Evolutionary conservation across 345 rosid genomes (phyloP).

Genomic region (Rubroshorea leprosula): DNA sequence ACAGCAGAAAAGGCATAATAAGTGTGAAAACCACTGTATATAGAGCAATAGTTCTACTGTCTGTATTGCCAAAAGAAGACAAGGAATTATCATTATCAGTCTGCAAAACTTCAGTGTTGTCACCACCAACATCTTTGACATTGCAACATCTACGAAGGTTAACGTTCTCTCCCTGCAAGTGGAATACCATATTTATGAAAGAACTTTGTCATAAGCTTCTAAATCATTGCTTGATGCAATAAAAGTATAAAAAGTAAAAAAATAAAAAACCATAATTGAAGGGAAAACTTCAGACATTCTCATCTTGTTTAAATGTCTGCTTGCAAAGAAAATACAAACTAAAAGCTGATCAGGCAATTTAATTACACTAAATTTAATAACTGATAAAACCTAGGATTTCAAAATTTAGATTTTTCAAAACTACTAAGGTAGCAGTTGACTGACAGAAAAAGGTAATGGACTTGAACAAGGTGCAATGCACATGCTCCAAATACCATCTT

Average conservation of each 20-base stretch:
- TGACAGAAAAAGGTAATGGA: too few species aligned
- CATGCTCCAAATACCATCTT: too few species aligned
- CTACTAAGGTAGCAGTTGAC: too few species aligned
- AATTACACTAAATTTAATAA: not conserved
- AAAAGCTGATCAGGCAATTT: not conserved
- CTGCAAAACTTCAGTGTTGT: slow-evolving; percentile 28
- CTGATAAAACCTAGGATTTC: not conserved
- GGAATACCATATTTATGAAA: slow-evolving; percentile 3
- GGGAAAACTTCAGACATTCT: not conserved
- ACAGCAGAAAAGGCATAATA: slow-evolving; percentile 52
- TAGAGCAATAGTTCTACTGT: slow-evolving; percentile 55
- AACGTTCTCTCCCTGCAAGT: slow-evolving; percentile 62
- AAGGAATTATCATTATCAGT: slow-evolving; percentile 23
- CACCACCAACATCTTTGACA: slow-evolving; percentile 25
- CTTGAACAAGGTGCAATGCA: too few species aligned
- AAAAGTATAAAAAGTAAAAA: not conserved
- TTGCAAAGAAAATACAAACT: not conserved
- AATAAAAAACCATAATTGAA: not conserved
- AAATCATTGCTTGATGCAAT: too few species aligned
- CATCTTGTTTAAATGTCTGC: not conserved
- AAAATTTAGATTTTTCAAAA: not conserved
- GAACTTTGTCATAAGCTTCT: slow-evolving; percentile 2
- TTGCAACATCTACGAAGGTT: slow-evolving; percentile 41
- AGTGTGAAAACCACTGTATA: slow-evolving; percentile 52
- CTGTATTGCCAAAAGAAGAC: slow-evolving; percentile 31